Conservation (phyloP, 108 stramenopile species). For the Nitzschia inconspicua region DNA sequence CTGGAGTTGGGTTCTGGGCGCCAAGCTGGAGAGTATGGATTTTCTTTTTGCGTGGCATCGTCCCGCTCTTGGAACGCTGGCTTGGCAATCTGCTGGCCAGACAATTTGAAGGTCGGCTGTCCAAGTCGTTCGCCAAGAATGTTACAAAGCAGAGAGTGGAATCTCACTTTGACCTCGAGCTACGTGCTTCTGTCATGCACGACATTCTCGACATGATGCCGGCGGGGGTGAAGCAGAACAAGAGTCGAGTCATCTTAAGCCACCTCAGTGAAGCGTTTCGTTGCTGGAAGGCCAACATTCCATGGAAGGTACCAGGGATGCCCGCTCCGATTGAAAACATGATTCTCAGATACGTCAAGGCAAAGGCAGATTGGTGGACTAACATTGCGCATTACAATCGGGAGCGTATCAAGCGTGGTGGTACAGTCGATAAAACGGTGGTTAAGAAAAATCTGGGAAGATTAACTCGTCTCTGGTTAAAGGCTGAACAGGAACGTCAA, state of each 20-base stretch:
- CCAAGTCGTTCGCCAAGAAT: slow-evolving; percentile 96
- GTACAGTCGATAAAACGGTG: slow-evolving; percentile 99
- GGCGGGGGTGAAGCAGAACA: slow-evolving; percentile 98
- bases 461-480: slow-evolving; percentile 97
- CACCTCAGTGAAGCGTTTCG: slow-evolving; percentile 98
- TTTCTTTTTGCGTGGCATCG: slow-evolving; percentile 97
- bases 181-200: slow-evolving; percentile 99
- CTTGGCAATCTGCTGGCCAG: slow-evolving; percentile 97
- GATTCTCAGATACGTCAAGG: slow-evolving; percentile 99
- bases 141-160: slow-evolving; percentile 99
- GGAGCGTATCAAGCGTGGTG: slow-evolving; percentile 99
- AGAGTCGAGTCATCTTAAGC: slow-evolving; percentile 94
- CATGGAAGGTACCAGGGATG: slow-evolving; percentile 99
- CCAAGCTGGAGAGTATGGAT: slow-evolving; percentile 99
- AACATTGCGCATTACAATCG: slow-evolving; percentile 98
- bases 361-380: slow-evolving; percentile 99
- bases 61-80: slow-evolving; percentile 97
- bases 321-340: slow-evolving; percentile 99
- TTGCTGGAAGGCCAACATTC: slow-evolving; percentile 99
- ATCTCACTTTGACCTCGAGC: slow-evolving; percentile 98
- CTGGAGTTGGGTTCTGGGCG: slow-evolving; percentile 99
- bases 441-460: slow-evolving; percentile 99
- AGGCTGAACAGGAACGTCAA: slow-evolving; percentile 99
- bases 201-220: slow-evolving; percentile 99
- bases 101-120: slow-evolving; percentile 97